A percentile compares a stretch with the other conserved stretches of the same genome.
Conservation (phyloP, 2,329 filamentous ascomycete species). For the Verticillium dahliae region DNA sequence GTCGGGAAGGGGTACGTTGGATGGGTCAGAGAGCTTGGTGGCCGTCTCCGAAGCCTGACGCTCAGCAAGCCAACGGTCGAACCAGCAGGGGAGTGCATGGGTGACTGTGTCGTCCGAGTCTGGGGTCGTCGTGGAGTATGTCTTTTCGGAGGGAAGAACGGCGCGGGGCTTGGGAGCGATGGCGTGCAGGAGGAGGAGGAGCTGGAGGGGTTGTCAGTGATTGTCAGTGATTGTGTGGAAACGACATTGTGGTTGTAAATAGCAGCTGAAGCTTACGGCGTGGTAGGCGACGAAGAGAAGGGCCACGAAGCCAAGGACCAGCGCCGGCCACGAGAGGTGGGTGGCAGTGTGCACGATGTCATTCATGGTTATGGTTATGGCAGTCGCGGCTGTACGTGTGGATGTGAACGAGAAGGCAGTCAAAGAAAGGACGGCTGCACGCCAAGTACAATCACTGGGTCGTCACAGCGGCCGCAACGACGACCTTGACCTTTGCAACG, state of each 20-base stretch:
- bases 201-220: conserved; percentile 15
- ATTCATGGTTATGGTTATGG: neutral
- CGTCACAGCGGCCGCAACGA: neutral
- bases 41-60: conserved; percentile 42
- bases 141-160: conserved; percentile 72
- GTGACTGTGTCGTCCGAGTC: conserved; percentile 42
- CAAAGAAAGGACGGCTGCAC: neutral
- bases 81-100: conserved; percentile 74
- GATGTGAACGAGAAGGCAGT: neutral
- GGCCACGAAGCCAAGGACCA: neutral
- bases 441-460: neutral
- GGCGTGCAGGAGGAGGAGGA: conserved; percentile 63
- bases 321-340: neutral
- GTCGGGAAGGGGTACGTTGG: conserved; percentile 28
- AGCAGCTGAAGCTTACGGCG: neutral
- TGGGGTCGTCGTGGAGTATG: conserved; percentile 68
- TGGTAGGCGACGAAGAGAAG: neutral
- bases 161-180: conserved; percentile 76
- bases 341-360: neutral
- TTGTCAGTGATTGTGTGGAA: no score
- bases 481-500: neutral
- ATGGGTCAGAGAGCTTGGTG: conserved; percentile 21
- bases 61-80: conserved; percentile 65
- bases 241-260: neutral
- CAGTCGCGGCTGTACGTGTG: neutral